Evolutionary conservation across 2,329 filamentous ascomycete genomes (phyloP), one percentile per base, ranked within the genome.

Genomic region (Diaporthe batatas): DNA sequence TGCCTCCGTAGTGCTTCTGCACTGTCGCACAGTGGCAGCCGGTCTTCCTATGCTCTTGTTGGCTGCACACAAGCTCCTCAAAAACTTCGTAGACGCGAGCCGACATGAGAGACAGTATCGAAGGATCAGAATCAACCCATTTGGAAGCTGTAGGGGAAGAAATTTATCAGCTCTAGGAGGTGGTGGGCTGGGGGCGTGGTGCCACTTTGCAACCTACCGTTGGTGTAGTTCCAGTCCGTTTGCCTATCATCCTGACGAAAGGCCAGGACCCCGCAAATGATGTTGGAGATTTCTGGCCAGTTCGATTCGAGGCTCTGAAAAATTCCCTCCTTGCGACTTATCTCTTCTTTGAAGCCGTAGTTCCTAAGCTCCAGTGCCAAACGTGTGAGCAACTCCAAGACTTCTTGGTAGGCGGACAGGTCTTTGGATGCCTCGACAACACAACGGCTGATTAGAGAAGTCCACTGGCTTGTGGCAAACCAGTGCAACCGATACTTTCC

Each of bases 401-500:
- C 57, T 36, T 70, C 71, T 49, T 65, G 71, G 51, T 70, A 73
- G 65, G 47, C 67, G 14, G 71, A 73, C 55, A 70, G 54, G 42
- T 73, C 71, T 57, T 67, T 65, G 25, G 67, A 70, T 25, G 62
- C 68, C 39, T 67, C 49, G 29, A 70, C 57, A n/a, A 49, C 6
- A 39, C 47, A 73, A 58, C 64, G 49, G 25, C 49, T 73, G 29
- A 29, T 59, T 23, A 73, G 65, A 36, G 49, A 47, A 47, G 70
- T 65, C 71, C 71, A 73, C 47, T 70, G 71, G 51, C 64, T 70
- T 42, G 58, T 62, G 36, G 65, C 71, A 58, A 70, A 73, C 57
- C 71, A 73, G 65, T 70, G 67, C 57, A 73, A 65, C 57, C 71
- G 65, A 39, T 73, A 73, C 70, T 23, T 73, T 36, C 71, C 71